Conservation (phyloP, 192 early-diverging fungal genomes). For the Coemansia sp. region DNA sequence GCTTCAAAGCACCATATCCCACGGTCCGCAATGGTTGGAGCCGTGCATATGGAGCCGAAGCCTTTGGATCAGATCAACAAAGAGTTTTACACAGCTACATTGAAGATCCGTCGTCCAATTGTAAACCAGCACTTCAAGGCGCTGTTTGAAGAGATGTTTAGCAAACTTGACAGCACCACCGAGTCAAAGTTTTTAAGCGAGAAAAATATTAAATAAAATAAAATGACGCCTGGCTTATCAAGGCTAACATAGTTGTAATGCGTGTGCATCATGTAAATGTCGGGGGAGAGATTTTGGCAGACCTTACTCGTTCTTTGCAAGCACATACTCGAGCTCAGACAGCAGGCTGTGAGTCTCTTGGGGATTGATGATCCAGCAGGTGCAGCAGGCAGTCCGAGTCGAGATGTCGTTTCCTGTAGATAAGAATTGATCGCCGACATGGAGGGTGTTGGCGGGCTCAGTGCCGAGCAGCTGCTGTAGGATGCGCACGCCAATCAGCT, state of each 20-base stretch:
- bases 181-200: no score
- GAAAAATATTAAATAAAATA: no score
- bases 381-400: conserved; percentile 79
- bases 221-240: no score
- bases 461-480: conserved; percentile 66
- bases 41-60: background rate
- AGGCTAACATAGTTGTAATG: no score
- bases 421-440: conserved; percentile 91
- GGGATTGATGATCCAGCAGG: conserved; percentile 86
- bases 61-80: no score
- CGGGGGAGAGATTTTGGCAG: no score
- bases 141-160: no score
- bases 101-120: conserved; percentile 25
- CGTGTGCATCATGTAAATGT: no score
- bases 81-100: no score
- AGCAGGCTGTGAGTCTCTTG: conserved; percentile 78
- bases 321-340: conserved; percentile 55
- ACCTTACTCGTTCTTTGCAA: conserved; percentile 1
- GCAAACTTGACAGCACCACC: no score
- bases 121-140: no score
- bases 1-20: background rate
- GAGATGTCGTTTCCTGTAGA: conserved; percentile 90
- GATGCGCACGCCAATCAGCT: conserved; percentile 86
- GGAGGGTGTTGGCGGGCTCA: conserved; percentile 63
- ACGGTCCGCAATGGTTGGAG: background rate